Base-by-base conservation (phyloP, 164 flowering plant species). In the Vitis cinerea region DNA sequence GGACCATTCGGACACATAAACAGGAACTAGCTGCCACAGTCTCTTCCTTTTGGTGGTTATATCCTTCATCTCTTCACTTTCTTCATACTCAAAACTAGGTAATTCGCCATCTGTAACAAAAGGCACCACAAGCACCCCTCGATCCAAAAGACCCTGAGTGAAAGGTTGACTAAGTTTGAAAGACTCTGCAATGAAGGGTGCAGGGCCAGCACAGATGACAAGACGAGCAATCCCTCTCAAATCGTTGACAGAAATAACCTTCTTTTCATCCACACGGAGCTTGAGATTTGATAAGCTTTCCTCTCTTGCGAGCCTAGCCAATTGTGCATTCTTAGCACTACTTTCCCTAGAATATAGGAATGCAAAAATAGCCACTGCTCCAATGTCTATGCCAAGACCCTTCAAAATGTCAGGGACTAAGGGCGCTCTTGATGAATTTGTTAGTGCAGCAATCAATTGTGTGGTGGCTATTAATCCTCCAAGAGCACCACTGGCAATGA, bases 111-210 rank as follows among this genome's bases (percentile, higher is more conserved):
- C 94, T 0, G 90, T 86, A 52, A 76, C 84, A 75, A 91, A 84
- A 37, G 98, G 92, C 51, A 95, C 96, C 15, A 95, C 97, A 67
- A 91, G 84, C 48, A 95, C 96, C 61, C 97, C 98, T 74, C 98
- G 77, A 5, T 95, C 97, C 56, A 90, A 16, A 60, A 95, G 93
- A 10, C 74, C 64, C 55, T 90, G 86, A 2, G 89, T 83, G 68
- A 83, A 95, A 52, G 89, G 84, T 67, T 82, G 81, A 53, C 96
- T 87, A 6, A 55, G 80, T 55, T 74, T 78, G 72, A 91, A 91
- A 11, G 92, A 69, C 72, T 95, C 97, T 13, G 15, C 64, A 65
- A 95, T 84, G 75, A 72, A 93, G 16, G 87, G 69, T 17, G 81
- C 82, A 62, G 98, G 96, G n/a, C 97, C 98, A 63, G 90, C 86